phyloP scores from a whole-genome alignment of 352 stramenopile species.

The Thalassiosira livingstoniorum region DNA sequence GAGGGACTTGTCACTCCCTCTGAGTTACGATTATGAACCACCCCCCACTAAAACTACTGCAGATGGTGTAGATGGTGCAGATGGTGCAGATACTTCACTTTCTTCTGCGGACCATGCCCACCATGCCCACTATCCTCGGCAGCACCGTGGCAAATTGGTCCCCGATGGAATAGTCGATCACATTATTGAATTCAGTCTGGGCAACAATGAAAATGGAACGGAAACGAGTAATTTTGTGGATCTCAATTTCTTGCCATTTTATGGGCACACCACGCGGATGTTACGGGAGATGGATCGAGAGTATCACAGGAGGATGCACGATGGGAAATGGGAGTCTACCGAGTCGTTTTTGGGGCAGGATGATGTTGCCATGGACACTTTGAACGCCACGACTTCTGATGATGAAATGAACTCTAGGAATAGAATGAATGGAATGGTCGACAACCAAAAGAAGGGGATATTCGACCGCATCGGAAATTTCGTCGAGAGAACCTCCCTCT shows the following conservation, averaged over 20 bases:
- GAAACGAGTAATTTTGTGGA: slow-evolving; percentile 45
- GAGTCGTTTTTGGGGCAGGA: slow-evolving; percentile 28
- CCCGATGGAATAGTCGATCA: slow-evolving; percentile 66
- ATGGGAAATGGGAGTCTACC: slow-evolving; percentile 44
- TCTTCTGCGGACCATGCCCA: not conserved
- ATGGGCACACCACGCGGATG: slow-evolving; percentile 54
- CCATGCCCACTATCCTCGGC: slow-evolving; percentile 37
- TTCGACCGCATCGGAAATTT: slow-evolving; percentile 51
- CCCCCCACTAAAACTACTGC: not conserved
- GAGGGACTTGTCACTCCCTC: slow-evolving; percentile 58
- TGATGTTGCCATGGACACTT: not conserved
- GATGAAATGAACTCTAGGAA: no score
- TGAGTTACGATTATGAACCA: slow-evolving; percentile 54
- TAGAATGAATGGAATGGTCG: not conserved
- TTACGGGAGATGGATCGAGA: slow-evolving; percentile 51
- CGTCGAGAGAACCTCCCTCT: slow-evolving; percentile 51
- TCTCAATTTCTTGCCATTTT: slow-evolving; percentile 64
- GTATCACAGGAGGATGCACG: slow-evolving; percentile 45
- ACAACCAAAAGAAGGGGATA: slow-evolving; percentile 26
- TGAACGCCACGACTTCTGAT: not conserved
- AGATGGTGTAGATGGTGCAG: not conserved
- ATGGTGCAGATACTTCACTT: no score
- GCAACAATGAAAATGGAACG: slow-evolving; percentile 3
- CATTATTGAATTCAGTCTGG: slow-evolving; percentile 60
- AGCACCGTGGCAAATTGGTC: slow-evolving; percentile 47